Base-by-base conservation (phyloP, 495 filamentous ascomycete genomes). In the Aspergillus kassunensis region DNA sequence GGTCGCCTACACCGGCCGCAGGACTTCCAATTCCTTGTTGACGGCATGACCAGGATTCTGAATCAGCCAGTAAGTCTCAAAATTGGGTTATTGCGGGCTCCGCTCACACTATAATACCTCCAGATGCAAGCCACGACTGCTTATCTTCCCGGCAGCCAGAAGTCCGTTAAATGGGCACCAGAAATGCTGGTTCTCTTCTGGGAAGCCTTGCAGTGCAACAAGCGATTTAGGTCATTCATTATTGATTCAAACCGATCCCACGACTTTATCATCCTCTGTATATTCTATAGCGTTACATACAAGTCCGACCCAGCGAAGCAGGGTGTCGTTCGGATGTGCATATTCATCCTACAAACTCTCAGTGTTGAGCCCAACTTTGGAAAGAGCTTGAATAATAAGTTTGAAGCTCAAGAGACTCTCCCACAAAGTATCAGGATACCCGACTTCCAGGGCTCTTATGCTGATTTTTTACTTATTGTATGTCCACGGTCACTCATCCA, bases 171-270 rank as follows among this genome's bases (percentile, higher is more conserved):
- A 68, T 96, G 91, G 78, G 89, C 91, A 2, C 91, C 95, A 7
- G 93, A 99, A 68, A 96, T 96, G 75, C 82, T 97, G 31, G 91
- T 97, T 78, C 80, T 99, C 2, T 99, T 97, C 66, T 99, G 93
- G 93, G 93, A 99, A 70, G 81, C 88, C 7, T 79, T 95, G 23
- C 93, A 99, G 67, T 97, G 92, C 77, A 99, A 99, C 69, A 97
- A 95, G 71, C 81, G 95, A 42, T 97, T 99, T 70, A 78, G 95
- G 42, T 92, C 90, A 1, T 99, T 96, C 69, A 92, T 99, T 62
- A 91, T 97, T 54, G 93, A 97, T 57, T 97, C 93, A 0, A 90
- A 96, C 57, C 78, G 91, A 33, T 87, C 89, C 0, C 89, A 96
- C 62, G 93, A 99, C 64, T 97, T 97, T 62, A 75, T 96, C 36